A percentile compares a stretch with the other conserved stretches of the same genome.
These are phyloP conservation scores for Aspergillus costaricaensis DNA, from an alignment of 2,329 filamentous ascomycete species.

Conservation along the genomic window DNA sequence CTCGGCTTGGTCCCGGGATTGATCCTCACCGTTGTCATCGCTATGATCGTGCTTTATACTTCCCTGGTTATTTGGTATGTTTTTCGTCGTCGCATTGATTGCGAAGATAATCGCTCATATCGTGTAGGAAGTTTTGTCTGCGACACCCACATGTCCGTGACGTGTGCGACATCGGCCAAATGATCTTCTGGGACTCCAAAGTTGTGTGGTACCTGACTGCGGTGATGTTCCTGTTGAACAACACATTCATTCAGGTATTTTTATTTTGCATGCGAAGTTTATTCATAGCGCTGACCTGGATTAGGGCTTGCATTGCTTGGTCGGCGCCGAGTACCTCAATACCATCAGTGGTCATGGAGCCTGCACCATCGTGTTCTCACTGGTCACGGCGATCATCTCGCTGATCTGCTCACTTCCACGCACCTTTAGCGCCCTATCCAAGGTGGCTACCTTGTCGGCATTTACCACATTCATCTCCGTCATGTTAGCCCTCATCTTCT, in stretches of 20 bases:
- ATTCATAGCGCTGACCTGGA: not conserved
- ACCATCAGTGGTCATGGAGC: constrained; percentile 74
- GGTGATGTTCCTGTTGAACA: constrained; percentile 90
- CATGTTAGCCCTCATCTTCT: constrained; percentile 78
- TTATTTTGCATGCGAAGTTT: constrained; percentile 7
- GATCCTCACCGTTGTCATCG: constrained; percentile 78
- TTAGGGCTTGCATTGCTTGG: constrained; percentile 76
- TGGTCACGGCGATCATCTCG: constrained; percentile 72
- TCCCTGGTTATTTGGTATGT: constrained; percentile 64
- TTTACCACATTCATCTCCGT: constrained; percentile 90
- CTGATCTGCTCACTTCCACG: constrained; percentile 79
- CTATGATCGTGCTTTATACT: constrained; percentile 79
- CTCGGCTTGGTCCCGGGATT: constrained; percentile 84
- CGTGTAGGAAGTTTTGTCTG: constrained; percentile 79
- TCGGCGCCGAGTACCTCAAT: constrained; percentile 85
- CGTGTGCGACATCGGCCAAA: constrained; percentile 93
- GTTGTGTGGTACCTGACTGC: constrained; percentile 71
- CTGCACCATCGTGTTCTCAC: constrained; percentile 79
- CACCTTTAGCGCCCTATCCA: constrained; percentile 79
- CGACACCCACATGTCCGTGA: constrained; percentile 88
- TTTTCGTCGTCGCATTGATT: not conserved
- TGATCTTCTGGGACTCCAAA: constrained; percentile 82
- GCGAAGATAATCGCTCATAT: constrained; percentile 23
- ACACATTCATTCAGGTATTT: constrained; percentile 80
- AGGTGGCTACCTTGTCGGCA: constrained; percentile 76